A percentile compares a stretch with the other conserved stretches of the same genome.
Conservation (phyloP, 805 yeast genomes). For the Pichia nanzhaoensis region DNA sequence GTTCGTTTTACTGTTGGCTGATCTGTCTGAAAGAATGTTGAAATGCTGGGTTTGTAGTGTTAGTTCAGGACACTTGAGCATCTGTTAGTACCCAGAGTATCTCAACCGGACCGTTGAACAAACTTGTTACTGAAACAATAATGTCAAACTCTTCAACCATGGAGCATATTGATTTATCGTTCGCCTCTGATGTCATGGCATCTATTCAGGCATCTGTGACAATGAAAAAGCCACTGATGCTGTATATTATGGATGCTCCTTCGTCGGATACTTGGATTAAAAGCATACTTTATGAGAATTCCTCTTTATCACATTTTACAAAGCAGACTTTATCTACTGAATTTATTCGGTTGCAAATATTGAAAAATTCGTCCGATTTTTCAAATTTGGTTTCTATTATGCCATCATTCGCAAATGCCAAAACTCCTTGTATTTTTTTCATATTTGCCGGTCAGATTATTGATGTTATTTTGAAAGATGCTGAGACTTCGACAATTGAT, state of each 20-base stretch:
- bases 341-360: conserved; percentile 37
- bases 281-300: conserved; percentile 4
- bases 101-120: no score
- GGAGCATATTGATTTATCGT: conserved; percentile 1
- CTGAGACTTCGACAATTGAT: conserved; percentile 25
- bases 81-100: no score
- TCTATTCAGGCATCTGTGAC: conserved; percentile 37
- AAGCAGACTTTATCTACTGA: conserved; percentile 18
- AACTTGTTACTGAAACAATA: no score
- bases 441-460: conserved; percentile 43
- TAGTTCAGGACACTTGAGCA: no score
- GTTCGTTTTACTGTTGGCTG: no score
- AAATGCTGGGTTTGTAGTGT: no score
- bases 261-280: conserved; percentile 22
- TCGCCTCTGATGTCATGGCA: conserved; percentile 20
- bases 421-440: conserved; percentile 51
- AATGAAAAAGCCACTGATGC: conserved; percentile 33
- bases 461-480: conserved; percentile 35
- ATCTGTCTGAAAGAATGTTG: no score
- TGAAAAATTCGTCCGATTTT: conserved; percentile 38
- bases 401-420: conserved; percentile 32
- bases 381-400: conserved; percentile 49
- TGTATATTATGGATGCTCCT: conserved; percentile 27
- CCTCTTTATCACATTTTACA: conserved; percentile 15
- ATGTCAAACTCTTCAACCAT: background rate